Evolutionary conservation across 106 monocot genomes (phyloP), one percentile per base, ranked within the genome.

Genomic region (Dendrobium chrysotoxum): DNA sequence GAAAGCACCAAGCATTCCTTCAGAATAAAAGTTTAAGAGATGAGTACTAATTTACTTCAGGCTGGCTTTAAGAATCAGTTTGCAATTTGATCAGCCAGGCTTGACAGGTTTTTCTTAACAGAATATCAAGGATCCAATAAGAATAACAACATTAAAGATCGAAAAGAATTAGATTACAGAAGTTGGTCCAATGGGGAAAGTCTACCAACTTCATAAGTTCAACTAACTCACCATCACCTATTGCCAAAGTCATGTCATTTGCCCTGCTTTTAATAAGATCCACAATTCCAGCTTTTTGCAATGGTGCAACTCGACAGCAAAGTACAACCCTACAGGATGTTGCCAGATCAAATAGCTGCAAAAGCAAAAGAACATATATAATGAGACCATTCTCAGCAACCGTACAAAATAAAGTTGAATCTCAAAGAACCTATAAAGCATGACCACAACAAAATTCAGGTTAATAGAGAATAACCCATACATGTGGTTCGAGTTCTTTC

Each of bases 261-360:
- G 94, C 90, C 80, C 94, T 92, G 83, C 92, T 97, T 84, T 97
- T 97, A 26, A 97, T 92, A 35, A 97, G 66, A 82, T 97, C 96
- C 82, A 97, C 93, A 80, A 97, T 92, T 71, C 96, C 96, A 82
- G 96, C 96, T 79, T 97, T 97, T 85, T 97, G 96, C 28, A 97
- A 78, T 77, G 96, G 96, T 79, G 96, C 96, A 86, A 97, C 96
- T 5, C 96, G 92, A 82, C 96, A 97, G 79, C 96, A 97, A 74
- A 97, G 86, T 46, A 97, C 96, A 77, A 94, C 96, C 76, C 76
- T 81, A 82, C 96, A 97, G 18, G 92, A 88, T 54, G 84, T 92
- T 79, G 96, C 96, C 86, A 97, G 78, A 47, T 97, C 96, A 82
- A 94, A 97, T 42, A 97, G 87, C 96, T 97, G 85, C 75, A 80